Base-by-base conservation (phyloP, 352 stramenopile species). In the Phytophthora macrochlamydospora region DNA sequence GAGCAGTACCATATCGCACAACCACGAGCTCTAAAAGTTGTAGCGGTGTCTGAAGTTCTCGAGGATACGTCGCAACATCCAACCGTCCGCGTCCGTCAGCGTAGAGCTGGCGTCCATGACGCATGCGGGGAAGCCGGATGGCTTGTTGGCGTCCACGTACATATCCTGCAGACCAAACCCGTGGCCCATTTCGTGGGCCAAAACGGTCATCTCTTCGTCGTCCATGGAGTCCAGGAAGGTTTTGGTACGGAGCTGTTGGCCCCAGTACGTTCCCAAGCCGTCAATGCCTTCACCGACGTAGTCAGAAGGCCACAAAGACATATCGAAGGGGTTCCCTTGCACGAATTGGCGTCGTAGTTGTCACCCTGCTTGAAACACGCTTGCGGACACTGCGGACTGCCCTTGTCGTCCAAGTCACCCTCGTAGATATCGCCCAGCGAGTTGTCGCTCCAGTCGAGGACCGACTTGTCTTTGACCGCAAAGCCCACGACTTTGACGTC, bases 291-390 rank as follows among this genome's bases (percentile, higher is more conserved):
- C 58, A 7, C 35, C 35, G 9, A 40, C 35, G 35, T 40, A 40
- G 9, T 52, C 7, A 24, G 64, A 67, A 12, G 58, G 64, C 64
- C 64, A 72, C 31, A 72, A 59, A 29, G 64, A 72, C n/a, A 72
- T 72, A 33, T 67, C 64, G 46, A 72, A 72, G 57, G 57, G 37
- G 58, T 63, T n/a, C 64, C 64, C 4, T 50, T 67, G 57, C 64
- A 72, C 4, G 32, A 32, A 13, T 49, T 24, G 4, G 7, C 18
- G 7, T 30, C 44, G n/a, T 8, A 24, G 18, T 30, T 14, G 7
- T n/a, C 44, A 14, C 11, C n/a, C 33, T 67, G 65, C 60, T 65
- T 73, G 59, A 69, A 73, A 49, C 66, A 73, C 2, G 45, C 55
- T 4, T 69, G 55, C 5, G 66, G 66, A n/a, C 66, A 73, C 56